Base-by-base conservation (phyloP, 2,329 filamentous ascomycete species). In the Nothopassalora personata region DNA sequence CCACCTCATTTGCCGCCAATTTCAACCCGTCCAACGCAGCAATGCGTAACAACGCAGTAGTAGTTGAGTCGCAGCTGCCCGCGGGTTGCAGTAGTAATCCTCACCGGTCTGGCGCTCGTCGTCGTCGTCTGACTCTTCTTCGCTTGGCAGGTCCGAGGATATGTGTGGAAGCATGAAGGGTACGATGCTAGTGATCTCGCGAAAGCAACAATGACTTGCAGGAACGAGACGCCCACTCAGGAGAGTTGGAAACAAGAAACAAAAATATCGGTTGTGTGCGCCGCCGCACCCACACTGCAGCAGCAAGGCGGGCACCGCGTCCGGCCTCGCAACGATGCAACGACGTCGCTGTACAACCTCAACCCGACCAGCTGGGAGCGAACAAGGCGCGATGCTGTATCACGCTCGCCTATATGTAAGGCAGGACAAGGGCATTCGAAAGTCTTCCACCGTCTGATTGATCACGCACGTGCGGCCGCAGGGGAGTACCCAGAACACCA, bases 91-190 rank as follows among this genome's bases (percentile, higher is more conserved):
- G 18, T 27, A 19, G 13, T 31, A 19, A 28, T 36, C 31, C 53
- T 55, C 53, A 55, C 39, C 53, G 49, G 39, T 55, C 39, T 48
- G 45, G 30, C 31, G 31, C 23, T 47, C 27, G 8, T 33, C 36
- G 33, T 31, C 53, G 53, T 55, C 53, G 23, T 28, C 53, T 46
- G n/a, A 31, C 2, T 47, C 39, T 46, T 47, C 53, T 46, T 19
- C 31, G 23, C 45, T 47, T 33, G 18, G 43, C 10, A 31, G 28
- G 53, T 31, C 30, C 53, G 23, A 55, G 43, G 28, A 48, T 46
- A 18, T 55, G 28, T 55, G 28, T 23, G 53, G 53, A 30, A 55
- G 46, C 39, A 55, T 55, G 43, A 47, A 55, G 34, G 53, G 23
- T 23, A 48, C 39, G 13, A 47, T 18, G 27, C 33, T 31, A 13